These are phyloP conservation scores for Solioccasus polychromus DNA, from an alignment of 768 basidiomycete species.

Conservation along the genomic window DNA sequence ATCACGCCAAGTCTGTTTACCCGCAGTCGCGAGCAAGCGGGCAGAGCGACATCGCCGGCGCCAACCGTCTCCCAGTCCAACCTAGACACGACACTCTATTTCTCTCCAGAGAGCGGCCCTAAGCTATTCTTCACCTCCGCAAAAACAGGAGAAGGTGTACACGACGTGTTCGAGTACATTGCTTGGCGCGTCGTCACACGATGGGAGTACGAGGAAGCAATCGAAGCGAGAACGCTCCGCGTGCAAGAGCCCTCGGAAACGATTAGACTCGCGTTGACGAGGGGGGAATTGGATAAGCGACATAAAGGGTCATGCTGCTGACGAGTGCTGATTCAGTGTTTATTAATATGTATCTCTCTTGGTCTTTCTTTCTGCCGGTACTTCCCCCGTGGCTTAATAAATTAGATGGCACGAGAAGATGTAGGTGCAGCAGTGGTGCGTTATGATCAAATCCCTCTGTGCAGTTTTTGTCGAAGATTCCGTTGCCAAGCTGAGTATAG, in stretches of 20 bases:
- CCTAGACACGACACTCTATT: conserved; percentile 13
- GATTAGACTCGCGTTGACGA: conserved; percentile 33
- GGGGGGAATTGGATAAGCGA: conserved; percentile 9
- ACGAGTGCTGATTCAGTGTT: conserved; percentile 4
- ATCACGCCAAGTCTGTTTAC: conserved; percentile 61
- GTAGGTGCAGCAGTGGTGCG: too few species aligned
- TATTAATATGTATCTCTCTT: conserved; percentile 21
- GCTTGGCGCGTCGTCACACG: conserved; percentile 56
- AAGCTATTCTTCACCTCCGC: conserved; percentile 75
- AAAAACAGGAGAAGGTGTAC: conserved; percentile 71
- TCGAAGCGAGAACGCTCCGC: conserved; percentile 45
- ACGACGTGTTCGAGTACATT: conserved; percentile 75
- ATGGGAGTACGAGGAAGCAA: conserved; percentile 66
- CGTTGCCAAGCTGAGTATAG: neutral
- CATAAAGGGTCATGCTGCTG: conserved; percentile 20
- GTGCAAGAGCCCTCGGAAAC: conserved; percentile 38
- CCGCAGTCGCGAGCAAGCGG: conserved; percentile 23
- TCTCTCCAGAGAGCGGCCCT: conserved; percentile 49
- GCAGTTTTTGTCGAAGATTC: too few species aligned
- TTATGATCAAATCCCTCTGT: too few species aligned
- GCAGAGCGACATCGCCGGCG: conserved; percentile 14
- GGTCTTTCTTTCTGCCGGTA: neutral
- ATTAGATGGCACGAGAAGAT: too few species aligned
- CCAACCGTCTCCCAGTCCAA: conserved; percentile 9
- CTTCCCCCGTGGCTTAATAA: too few species aligned